Percentiles rank a stretch among this genome's conserved stretches.
Conservation (phyloP, 2,329 filamentous ascomycete species). For the Colletotrichum sp. region DNA sequence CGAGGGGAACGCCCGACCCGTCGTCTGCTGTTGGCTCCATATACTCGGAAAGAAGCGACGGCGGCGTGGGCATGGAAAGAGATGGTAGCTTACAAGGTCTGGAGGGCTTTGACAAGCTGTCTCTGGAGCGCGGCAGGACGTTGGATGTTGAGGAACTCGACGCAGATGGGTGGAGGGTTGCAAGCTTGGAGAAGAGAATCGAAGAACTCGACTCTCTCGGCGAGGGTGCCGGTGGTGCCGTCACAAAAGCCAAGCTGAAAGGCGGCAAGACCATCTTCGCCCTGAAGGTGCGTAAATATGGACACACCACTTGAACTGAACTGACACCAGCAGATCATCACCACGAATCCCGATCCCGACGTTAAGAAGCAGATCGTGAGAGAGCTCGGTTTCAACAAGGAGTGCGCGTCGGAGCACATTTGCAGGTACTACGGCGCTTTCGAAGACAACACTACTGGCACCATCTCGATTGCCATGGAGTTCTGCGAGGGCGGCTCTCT, state of each 20-base stretch:
- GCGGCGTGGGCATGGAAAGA: conserved; percentile 78
- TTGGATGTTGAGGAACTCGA: conserved; percentile 94
- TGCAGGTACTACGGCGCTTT: conserved; percentile 98
- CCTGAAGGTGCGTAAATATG: conserved; percentile 71
- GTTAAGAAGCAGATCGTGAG: conserved; percentile 98
- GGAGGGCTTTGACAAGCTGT: conserved; percentile 80
- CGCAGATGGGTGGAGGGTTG: conserved; percentile 93
- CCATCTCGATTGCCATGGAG: conserved; percentile 98
- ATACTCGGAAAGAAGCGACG: conserved; percentile 81
- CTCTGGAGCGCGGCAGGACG: conserved; percentile 80
- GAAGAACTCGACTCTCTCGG: conserved; percentile 88
- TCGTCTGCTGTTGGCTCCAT: conserved; percentile 87
- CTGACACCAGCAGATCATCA: conserved; percentile 75
- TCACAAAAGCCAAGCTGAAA: conserved; percentile 88
- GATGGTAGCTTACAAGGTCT: conserved; percentile 81
- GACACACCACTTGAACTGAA: background rate
- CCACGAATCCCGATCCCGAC: conserved; percentile 95
- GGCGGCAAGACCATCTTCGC: conserved; percentile 95
- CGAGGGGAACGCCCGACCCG: conserved; percentile 78
- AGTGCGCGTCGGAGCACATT: conserved; percentile 94
- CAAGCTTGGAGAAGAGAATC: conserved; percentile 87
- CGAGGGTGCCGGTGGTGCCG: conserved; percentile 93
- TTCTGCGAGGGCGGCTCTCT: conserved; percentile 97
- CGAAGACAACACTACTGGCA: conserved; percentile 92
- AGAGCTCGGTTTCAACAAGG: conserved; percentile 97